Conservation (phyloP, 805 yeast genomes). For the Tetrapisispora namnaoensis region DNA sequence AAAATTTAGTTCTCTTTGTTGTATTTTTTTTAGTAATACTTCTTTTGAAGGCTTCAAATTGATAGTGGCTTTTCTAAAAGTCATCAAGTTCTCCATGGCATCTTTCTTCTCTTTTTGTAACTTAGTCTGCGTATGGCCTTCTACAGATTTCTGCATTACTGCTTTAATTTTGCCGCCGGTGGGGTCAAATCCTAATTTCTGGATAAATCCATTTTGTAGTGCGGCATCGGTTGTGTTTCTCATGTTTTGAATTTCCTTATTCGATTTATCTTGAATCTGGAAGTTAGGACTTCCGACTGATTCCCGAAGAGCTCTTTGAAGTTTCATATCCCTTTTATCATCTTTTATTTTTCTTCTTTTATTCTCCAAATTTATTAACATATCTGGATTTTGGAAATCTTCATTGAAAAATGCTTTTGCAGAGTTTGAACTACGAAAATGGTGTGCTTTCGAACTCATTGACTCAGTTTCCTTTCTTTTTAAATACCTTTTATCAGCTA, state of each 20-base stretch:
- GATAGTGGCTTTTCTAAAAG: slow-evolving; percentile 28
- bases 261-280: slow-evolving; percentile 10
- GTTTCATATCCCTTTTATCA: slow-evolving; percentile 23
- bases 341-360: slow-evolving; percentile 34
- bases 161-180: slow-evolving; percentile 26
- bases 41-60: slow-evolving; percentile 28
- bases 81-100: slow-evolving; percentile 23
- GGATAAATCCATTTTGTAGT: slow-evolving; percentile 33
- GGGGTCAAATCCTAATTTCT: slow-evolving; percentile 45
- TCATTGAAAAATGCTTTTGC: slow-evolving; percentile 45
- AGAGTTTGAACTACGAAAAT: slow-evolving; percentile 34
- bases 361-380: slow-evolving; percentile 31
- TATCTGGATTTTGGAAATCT: slow-evolving; percentile 39
- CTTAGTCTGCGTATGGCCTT: slow-evolving; percentile 5
- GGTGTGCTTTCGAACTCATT: slow-evolving; percentile 11
- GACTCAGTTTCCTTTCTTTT: slow-evolving; percentile 12
- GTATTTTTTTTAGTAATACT: slow-evolving; percentile 20
- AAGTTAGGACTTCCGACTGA: slow-evolving; percentile 4
- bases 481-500: slow-evolving; percentile 18
- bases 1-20: slow-evolving; percentile 24
- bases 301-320: slow-evolving; percentile 24
- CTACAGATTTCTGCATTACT: slow-evolving; percentile 9
- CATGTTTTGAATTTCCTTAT: slow-evolving; percentile 16
- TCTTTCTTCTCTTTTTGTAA: slow-evolving; percentile 12
- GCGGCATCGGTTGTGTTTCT: slow-evolving; percentile 30